Conservation (phyloP, 495 filamentous ascomycete species). For the Aspergillus diversus region DNA sequence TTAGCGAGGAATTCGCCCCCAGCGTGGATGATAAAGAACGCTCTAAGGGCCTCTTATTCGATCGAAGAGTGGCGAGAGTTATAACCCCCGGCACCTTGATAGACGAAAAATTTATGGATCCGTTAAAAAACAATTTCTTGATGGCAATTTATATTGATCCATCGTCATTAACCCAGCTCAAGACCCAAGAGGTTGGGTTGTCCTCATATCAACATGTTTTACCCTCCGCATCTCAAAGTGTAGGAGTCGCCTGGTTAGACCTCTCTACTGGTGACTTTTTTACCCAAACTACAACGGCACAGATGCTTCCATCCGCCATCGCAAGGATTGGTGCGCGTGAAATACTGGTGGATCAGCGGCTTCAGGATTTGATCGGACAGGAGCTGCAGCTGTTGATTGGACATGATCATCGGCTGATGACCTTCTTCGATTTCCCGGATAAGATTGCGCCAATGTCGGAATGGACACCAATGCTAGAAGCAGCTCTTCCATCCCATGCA, state of each 20-base stretch:
- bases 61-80: conserved; percentile 80
- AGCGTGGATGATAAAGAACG: conserved; percentile 66
- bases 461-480: conserved; percentile 80
- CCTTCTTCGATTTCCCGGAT: conserved; percentile 42
- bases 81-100: conserved; percentile 94
- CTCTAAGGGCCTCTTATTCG: conserved; percentile 76
- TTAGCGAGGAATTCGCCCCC: conserved; percentile 88
- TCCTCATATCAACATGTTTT: conserved; percentile 40
- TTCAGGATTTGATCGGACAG: conserved; percentile 51
- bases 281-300: conserved; percentile 76
- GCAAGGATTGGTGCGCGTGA: conserved; percentile 84
- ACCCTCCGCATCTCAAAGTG: conserved; percentile 44
- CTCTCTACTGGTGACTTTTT: conserved; percentile 93
- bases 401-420: conserved; percentile 50
- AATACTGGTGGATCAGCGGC: conserved; percentile 71
- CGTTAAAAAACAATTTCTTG: conserved; percentile 88
- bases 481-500: conserved; percentile 49
- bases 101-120: conserved; percentile 96
- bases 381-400: conserved; percentile 46
- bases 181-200: conserved; percentile 24
- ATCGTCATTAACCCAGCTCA: conserved; percentile 25
- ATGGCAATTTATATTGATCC: conserved; percentile 68
- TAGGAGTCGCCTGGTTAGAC: conserved; percentile 93
- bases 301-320: conserved; percentile 74
- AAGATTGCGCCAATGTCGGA: conserved; percentile 52